Evolutionary conservation across 768 basidiomycete species (phyloP).

Genomic region (Tephrocybe sp.): DNA sequence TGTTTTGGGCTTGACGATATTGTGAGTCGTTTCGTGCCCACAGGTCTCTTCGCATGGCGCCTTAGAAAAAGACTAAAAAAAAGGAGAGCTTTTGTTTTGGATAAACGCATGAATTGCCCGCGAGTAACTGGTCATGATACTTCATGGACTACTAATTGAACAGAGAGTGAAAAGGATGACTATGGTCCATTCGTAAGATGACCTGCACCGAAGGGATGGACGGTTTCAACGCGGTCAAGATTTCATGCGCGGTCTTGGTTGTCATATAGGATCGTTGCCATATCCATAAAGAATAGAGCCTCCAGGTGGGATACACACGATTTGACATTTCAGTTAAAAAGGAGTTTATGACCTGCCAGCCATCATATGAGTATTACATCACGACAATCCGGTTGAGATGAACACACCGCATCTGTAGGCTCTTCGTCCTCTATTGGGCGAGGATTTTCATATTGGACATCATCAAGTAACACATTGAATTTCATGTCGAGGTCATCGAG

Average conservation of each 20-base stretch:
- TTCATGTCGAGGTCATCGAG: slow-evolving; percentile 20
- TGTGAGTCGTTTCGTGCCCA: too few species aligned
- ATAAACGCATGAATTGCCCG: too few species aligned
- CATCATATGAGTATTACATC: background rate
- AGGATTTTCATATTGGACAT: slow-evolving; percentile 12
- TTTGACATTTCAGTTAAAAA: slow-evolving; percentile 11
- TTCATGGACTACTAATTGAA: too few species aligned
- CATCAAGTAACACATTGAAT: slow-evolving; percentile 10
- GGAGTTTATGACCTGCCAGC: slow-evolving; percentile 4
- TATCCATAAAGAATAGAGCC: slow-evolving; percentile 11
- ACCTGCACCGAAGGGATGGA: slow-evolving; percentile 13
- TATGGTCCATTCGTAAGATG: slow-evolving; percentile 9
- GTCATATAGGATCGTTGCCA: slow-evolving; percentile 17
- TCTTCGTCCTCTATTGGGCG: slow-evolving; percentile 9
- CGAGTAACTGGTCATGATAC: too few species aligned
- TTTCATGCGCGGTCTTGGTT: slow-evolving; percentile 14
- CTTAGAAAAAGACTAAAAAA: too few species aligned
- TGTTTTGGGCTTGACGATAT: too few species aligned
- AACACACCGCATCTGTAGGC: slow-evolving; percentile 3
- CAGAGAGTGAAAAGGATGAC: slow-evolving; percentile 2
- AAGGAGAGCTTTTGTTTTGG: too few species aligned
- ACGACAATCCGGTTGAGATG: background rate
- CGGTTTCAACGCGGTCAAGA: slow-evolving; percentile 7
- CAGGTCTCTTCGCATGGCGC: too few species aligned
- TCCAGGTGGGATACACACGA: slow-evolving; percentile 9